Percentiles rank a stretch among this genome's conserved stretches.
phyloP scores from a whole-genome alignment of 768 basidiomycete genomes.

The Tubosaeta sp. region DNA sequence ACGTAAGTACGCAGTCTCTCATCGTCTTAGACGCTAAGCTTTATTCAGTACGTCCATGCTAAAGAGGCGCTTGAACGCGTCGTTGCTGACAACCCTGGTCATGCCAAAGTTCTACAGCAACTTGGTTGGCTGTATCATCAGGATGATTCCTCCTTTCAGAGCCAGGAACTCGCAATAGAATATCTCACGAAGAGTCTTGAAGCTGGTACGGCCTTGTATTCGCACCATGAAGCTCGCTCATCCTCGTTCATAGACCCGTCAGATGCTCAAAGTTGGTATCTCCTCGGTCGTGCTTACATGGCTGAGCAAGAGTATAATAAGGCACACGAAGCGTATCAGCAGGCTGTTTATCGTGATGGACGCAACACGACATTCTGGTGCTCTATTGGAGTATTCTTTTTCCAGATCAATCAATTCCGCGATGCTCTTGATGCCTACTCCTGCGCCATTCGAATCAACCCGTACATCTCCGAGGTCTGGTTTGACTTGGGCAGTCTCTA shows the following conservation, averaged over 20 bases:
- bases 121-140: constrained; percentile 98
- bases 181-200: constrained; percentile 94
- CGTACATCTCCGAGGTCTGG: constrained; percentile 77
- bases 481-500: constrained; percentile 97
- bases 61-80: constrained; percentile 97
- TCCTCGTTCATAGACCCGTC: constrained; percentile 61
- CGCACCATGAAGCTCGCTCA: background rate
- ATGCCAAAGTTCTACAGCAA: constrained; percentile 96
- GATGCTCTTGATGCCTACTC: constrained; percentile 99
- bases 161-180: constrained; percentile 90
- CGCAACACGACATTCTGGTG: constrained; percentile 99
- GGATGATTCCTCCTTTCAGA: constrained; percentile 90
- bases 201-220: constrained; percentile 57
- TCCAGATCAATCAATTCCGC: constrained; percentile 99
- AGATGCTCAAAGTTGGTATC: constrained; percentile 98
- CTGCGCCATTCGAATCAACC: constrained; percentile 96
- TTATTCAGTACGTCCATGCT: constrained; percentile 71
- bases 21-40: constrained; percentile 12
- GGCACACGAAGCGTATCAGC: constrained; percentile 99
- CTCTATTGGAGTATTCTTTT: constrained; percentile 97
- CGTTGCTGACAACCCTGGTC: constrained; percentile 85
- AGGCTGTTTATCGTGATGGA: constrained; percentile 97
- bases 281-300: constrained; percentile 98
- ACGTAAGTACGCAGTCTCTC: constrained; percentile 49
- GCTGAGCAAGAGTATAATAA: constrained; percentile 98